Percentiles rank a stretch among this genome's conserved stretches.
These are phyloP conservation scores for Vitis vinifera DNA, from an alignment of 164 flowering plant species.

Conservation along the genomic window DNA sequence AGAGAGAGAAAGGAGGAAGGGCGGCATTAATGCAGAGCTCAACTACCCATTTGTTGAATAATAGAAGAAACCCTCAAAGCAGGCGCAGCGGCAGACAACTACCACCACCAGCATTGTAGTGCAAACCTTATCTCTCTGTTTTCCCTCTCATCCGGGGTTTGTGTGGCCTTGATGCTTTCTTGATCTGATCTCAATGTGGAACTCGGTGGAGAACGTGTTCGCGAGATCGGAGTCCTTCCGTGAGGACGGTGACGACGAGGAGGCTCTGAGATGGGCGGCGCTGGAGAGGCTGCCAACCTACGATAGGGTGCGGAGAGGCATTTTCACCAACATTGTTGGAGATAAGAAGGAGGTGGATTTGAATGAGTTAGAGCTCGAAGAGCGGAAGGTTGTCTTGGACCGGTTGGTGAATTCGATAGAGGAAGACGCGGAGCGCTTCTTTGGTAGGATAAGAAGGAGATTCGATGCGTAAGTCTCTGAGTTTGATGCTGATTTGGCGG, in stretches of 20 bases:
- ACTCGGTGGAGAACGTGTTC: slow-evolving; percentile 62
- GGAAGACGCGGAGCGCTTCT: slow-evolving; percentile 63
- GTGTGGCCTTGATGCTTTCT: slow-evolving; percentile 10
- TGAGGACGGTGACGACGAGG: slow-evolving; percentile 76
- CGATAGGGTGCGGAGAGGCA: slow-evolving; percentile 67
- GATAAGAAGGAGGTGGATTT: slow-evolving; percentile 61
- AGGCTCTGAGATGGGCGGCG: slow-evolving; percentile 93
- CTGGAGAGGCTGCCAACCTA: slow-evolving; percentile 89
- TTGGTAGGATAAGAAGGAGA: slow-evolving; percentile 63
- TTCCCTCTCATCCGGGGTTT: neutral
- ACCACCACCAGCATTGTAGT: too few species aligned
- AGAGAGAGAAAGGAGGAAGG: slow-evolving; percentile 10
- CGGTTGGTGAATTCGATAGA: slow-evolving; percentile 56
- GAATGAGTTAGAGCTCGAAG: slow-evolving; percentile 40
- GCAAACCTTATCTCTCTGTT: neutral
- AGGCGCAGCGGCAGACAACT: too few species aligned
- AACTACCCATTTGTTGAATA: slow-evolving; percentile 27
- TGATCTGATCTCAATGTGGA: slow-evolving; percentile 56
- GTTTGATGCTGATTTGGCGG: too few species aligned
- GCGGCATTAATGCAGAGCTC: slow-evolving; percentile 50
- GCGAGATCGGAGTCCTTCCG: slow-evolving; percentile 59
- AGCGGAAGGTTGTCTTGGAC: slow-evolving; percentile 63
- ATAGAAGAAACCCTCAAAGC: too few species aligned
- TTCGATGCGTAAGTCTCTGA: slow-evolving; percentile 63
- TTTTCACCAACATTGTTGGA: slow-evolving; percentile 65